Evolutionary conservation across 805 yeast genomes (phyloP).

Genomic region (Millerago galiae): DNA sequence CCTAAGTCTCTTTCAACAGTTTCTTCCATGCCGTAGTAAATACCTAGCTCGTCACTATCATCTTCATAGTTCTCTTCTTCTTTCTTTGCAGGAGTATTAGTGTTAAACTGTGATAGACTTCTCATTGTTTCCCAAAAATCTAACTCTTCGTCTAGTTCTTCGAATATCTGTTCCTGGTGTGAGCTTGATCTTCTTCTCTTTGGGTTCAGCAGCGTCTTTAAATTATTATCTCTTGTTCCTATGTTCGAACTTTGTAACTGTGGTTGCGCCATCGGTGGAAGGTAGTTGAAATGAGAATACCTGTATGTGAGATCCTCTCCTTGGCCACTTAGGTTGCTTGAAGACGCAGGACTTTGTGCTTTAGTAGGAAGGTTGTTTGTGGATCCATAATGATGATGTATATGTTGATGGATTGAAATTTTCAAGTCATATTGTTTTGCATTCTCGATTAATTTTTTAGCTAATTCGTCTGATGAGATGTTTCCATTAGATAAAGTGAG

Average conservation of each 20-base stretch:
- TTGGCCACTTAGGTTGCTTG: slow-evolving; percentile 16
- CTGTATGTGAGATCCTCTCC: slow-evolving; percentile 38
- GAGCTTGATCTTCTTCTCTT: background rate
- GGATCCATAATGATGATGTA: slow-evolving; percentile 67
- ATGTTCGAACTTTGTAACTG: slow-evolving; percentile 54
- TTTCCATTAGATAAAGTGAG: slow-evolving; percentile 43
- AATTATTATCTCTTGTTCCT: slow-evolving; percentile 34
- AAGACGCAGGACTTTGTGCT: slow-evolving; percentile 20
- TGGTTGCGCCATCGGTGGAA: slow-evolving; percentile 72
- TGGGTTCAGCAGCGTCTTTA: slow-evolving; percentile 39
- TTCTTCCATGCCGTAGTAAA: slow-evolving; percentile 8
- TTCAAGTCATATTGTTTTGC: slow-evolving; percentile 53
- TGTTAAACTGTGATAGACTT: slow-evolving; percentile 39
- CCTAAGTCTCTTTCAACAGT: slow-evolving; percentile 3
- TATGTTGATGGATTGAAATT: slow-evolving; percentile 78
- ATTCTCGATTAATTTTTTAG: slow-evolving; percentile 49
- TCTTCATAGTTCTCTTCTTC: slow-evolving; percentile 2
- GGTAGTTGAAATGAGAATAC: slow-evolving; percentile 65
- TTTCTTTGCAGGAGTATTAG: slow-evolving; percentile 13
- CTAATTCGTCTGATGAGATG: slow-evolving; percentile 47
- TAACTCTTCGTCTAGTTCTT: slow-evolving; percentile 52
- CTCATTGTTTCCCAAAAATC: slow-evolving; percentile 72
- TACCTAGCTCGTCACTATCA: slow-evolving; percentile 2
- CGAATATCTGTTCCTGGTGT: slow-evolving; percentile 18
- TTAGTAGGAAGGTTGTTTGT: slow-evolving; percentile 1